Evolutionary conservation across 129 eudicot species (phyloP), one percentile per base, ranked within the genome.

Genomic region (Saposhnikovia divaricata): DNA sequence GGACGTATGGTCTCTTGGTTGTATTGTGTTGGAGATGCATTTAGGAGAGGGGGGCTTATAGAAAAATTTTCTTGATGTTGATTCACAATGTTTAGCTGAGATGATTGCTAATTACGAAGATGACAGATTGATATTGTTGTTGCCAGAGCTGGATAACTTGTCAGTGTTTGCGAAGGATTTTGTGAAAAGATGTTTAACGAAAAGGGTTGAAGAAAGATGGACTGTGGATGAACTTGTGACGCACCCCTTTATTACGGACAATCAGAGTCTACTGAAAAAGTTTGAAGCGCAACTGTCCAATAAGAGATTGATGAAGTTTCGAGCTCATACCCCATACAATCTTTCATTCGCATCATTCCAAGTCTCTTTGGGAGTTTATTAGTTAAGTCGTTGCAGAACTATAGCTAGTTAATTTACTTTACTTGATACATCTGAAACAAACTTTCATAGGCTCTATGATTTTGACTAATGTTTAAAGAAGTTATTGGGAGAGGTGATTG

Each of bases 1-100:
- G 76, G 76, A 72, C 34, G 42, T 72, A 42, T 72, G 76, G 76
- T 40, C 76, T 0, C 3, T 72, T 59, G 31, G 68, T 59, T 59
- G 68, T n/a, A 59, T 59, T 59, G 68, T 59, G 28, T n/a, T 59
- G 31, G 68, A 59, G 31, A 23, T 59, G 68, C 13, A n/a, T 59
- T 59, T 59, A n/a, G 68, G 68, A 0, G 68, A 31, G 68, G 3
- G 68, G 34, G 1, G 37, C 37, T 59, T 59, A 9, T 59, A 34
- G 68, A 59, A 59, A 59, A 19, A 25, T 4, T 10, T 0, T 25
- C 6, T 21, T 72, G 25, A 9, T 42, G 31, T 9, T 0, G 47
- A 23, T 73, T 4, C 3, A 0, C 16, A 73, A 9, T 27, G 0
- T 4, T 39, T 72, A n/a, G 50, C 4, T 31, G 14, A 39, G 14